Base-by-base conservation (phyloP, 768 basidiomycete species). In the Gymnopilus dilepis region DNA sequence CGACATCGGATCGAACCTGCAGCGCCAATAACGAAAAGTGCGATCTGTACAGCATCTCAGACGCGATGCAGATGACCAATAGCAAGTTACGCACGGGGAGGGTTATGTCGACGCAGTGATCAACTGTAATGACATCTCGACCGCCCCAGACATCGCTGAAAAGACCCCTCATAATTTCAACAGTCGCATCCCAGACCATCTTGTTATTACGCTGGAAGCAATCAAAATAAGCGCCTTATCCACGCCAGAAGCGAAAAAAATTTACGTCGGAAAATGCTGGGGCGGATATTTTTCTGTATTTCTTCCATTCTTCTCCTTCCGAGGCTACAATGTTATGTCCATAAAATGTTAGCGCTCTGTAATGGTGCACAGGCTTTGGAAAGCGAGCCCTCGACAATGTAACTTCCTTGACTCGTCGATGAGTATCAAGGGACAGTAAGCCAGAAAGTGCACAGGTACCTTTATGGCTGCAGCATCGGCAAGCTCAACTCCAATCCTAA, bases 231-330 rank as follows among this genome's bases (percentile, higher is more conserved):
- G 7, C 28, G 8, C n/a, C n/a, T n/a, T 15, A 33, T 19, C 2
- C 7, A 61, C 2, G 47, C 2, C 42, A 24, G 43, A 43, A 33
- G 24, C 42, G n/a, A 40, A 13, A 15, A 62, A 47, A 63, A 63
- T 73, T 43, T 57, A 86, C 86, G 70, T 88, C 86, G 6, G 85
- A 84, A 69, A 89, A 90, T 0, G 86, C 82, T n/a, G 87, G 86
- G 1, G 85, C 85, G 17, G 82, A 75, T 41, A 90, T 81, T 69
- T 84, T 86, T 47, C 87, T 74, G 63, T 86, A 87, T 30, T 81
- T 81, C 70, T 87, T 87, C 88, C 88, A 90, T 60, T 84, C 78
- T 3, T 85, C 82, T 21, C 83, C 85, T 65, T 90, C 88, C 0
- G 85, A 84, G 1, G 79, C 81, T n/a, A 90, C 80, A 43, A 90